These are phyloP conservation scores for Paramyrothecium sp. DNA, from an alignment of 2,329 filamentous ascomycete species.

Conservation along the genomic window DNA sequence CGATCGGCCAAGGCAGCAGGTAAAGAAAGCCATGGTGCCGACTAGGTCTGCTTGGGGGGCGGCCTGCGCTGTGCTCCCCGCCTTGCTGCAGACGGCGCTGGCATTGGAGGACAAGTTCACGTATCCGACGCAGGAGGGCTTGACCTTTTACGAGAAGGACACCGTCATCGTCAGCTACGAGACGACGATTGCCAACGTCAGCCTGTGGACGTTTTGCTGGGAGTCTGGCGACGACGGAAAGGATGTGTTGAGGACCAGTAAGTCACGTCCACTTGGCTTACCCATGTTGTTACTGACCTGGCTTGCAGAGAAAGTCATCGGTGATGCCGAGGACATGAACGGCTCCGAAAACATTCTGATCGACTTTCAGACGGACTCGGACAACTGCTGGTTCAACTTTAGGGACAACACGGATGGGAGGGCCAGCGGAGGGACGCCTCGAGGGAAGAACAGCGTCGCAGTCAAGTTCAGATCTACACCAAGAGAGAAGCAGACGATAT, in stretches of 20 bases:
- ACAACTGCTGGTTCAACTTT: conserved; percentile 7
- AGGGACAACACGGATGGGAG: not conserved
- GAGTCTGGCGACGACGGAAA: conserved; percentile 1
- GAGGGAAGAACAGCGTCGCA: not conserved
- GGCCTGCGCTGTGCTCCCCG: not conserved
- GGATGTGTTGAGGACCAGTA: conserved; percentile 2
- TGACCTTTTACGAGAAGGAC: conserved; percentile 10
- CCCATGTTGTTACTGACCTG: not conserved
- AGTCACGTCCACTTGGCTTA: not conserved
- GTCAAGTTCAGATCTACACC: not conserved
- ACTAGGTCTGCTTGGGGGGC: not conserved
- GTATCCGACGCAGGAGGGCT: conserved; percentile 5
- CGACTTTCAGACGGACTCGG: conserved; percentile 1
- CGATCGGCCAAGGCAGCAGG: too few species aligned
- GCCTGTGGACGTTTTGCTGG: conserved; percentile 11
- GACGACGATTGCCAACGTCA: conserved; percentile 3
- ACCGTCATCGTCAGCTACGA: conserved; percentile 9
- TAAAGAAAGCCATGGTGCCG: not conserved
- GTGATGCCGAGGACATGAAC: conserved; percentile 1
- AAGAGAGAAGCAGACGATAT: not conserved
- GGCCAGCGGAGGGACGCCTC: not conserved
- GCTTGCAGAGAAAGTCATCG: conserved; percentile 5
- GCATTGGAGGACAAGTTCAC: conserved; percentile 4
- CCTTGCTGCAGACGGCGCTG: not conserved
- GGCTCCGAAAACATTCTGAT: conserved; percentile 7